Evolutionary conservation across 257 asterid genomes (phyloP).

Genomic region (Mitragyna speciosa): DNA sequence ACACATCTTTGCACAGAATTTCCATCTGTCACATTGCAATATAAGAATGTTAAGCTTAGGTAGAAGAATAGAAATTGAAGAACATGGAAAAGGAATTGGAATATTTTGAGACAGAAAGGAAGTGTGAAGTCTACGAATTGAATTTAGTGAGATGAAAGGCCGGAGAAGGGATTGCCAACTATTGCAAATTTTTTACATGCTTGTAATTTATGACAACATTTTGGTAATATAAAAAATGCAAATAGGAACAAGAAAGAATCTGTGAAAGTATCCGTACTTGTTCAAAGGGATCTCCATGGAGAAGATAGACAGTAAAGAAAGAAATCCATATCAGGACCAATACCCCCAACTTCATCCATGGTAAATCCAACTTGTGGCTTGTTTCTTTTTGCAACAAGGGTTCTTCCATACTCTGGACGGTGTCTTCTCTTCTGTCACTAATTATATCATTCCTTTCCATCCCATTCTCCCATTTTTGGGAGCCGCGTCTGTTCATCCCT

Average conservation of each 20-base stretch:
- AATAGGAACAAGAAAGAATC: background rate
- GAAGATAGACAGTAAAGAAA: slow-evolving; percentile 51
- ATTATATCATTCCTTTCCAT: slow-evolving; percentile 6
- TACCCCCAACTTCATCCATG: slow-evolving; percentile 55
- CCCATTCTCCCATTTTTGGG: slow-evolving; percentile 21
- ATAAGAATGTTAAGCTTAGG: no score
- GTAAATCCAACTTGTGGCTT: slow-evolving; percentile 25
- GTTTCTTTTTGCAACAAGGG: slow-evolving; percentile 29
- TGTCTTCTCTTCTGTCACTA: slow-evolving; percentile 14
- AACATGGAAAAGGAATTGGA: no score
- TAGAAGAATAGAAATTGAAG: no score
- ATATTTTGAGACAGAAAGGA: no score
- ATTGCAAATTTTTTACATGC: no score
- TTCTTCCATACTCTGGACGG: slow-evolving; percentile 1
- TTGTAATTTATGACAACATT: no score
- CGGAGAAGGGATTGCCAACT: no score
- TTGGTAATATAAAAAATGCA: background rate
- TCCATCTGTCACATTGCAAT: no score
- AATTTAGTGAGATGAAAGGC: no score
- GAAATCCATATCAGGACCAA: slow-evolving; percentile 58
- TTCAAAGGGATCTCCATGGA: slow-evolving; percentile 69
- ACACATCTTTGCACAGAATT: no score
- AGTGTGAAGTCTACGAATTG: no score
- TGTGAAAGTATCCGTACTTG: slow-evolving; percentile 38
- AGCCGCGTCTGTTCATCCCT: slow-evolving; percentile 15